These are phyloP conservation scores for Spathaspora sp. DNA, from an alignment of 1,139 yeast species.

Conservation along the genomic window DNA sequence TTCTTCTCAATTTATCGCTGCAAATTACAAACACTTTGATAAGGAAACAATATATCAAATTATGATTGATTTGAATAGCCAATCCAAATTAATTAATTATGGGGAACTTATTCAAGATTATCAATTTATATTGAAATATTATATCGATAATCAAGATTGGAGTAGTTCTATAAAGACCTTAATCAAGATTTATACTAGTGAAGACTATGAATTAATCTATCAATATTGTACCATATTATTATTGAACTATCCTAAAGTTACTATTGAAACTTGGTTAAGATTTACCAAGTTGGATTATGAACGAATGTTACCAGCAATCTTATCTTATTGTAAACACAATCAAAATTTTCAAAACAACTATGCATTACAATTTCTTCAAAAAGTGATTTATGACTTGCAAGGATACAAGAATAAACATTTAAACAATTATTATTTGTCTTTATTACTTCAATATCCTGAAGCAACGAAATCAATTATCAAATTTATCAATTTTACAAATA, in stretches of 20 bases:
- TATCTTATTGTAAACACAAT: constrained; percentile 60
- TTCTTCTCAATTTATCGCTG: constrained; percentile 45
- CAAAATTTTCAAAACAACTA: constrained; percentile 45
- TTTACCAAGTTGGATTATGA: constrained; percentile 48
- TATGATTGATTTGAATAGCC: constrained; percentile 63
- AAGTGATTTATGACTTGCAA: constrained; percentile 52
- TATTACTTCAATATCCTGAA: constrained; percentile 55
- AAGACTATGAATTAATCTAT: constrained; percentile 49
- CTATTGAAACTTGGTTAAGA: constrained; percentile 80
- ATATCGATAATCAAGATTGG: constrained; percentile 75
- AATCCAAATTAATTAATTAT: constrained; percentile 60
- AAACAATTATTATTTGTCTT: constrained; percentile 71
- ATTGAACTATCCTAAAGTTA: constrained; percentile 64
- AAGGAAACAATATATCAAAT: constrained; percentile 70
- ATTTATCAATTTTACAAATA: constrained; percentile 23
- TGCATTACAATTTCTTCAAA: constrained; percentile 63
- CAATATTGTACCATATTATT: constrained; percentile 66
- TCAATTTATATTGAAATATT: constrained; percentile 64
- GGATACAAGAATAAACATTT: constrained; percentile 50
- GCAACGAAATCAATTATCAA: constrained; percentile 32
- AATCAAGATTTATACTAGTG: constrained; percentile 43
- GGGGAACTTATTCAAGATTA: constrained; percentile 72
- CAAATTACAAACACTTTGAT: constrained; percentile 54
- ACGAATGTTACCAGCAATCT: constrained; percentile 70
- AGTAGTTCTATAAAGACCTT: constrained; percentile 63